Evolutionary conservation across 2,329 filamentous ascomycete species (phyloP), one percentile per base, ranked within the genome.

Genomic region (Fusarium longipes): DNA sequence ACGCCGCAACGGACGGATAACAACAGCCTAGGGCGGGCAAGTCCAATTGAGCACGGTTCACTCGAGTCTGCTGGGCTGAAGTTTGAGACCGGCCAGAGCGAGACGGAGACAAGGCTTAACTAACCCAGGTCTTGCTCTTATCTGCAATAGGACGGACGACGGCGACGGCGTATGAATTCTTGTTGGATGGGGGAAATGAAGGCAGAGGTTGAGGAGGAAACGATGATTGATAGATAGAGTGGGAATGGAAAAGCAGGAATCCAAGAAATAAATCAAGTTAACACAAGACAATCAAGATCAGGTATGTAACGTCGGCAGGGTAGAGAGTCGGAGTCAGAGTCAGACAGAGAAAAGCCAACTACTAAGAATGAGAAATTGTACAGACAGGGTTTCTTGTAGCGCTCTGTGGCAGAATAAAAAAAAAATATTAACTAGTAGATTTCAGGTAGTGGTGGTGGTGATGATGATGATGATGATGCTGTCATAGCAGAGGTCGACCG

Each of bases 71-170:
- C 50, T 71, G 64, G 70, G 70, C 70, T 72, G 63, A 72, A 67
- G 69, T 71, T 58, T 72, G 70, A 72, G 70, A 72, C 68, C 70
- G 70, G 70, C 51, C 57, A 72, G 36, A 56, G 59, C 57, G 59
- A 62, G n/a, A 48, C 22, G 14, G 29, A 35, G 27, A n/a, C 14
- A 36, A 33, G 22, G 24, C 24, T 27, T 33, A n/a, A 38, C 27
- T 8, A 25, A 33, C n/a, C 25, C 47, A 54, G 50, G 20, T 38
- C 50, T 42, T 39, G 32, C 27, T 27, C 24, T 18, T 49, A 25
- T 45, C 38, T 49, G 39, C 44, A 53, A 51, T 38, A 61, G 52
- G 54, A 22, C 5, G 52, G 54, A 22, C 5, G 40, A 27, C 27
- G 27, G 47, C 35, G 58, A 42, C 44, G 22, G 48, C 25, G 40